Percentiles rank a stretch among this genome's conserved stretches.
Evolutionary conservation across 2,329 filamentous ascomycete genomes (phyloP).

Genomic region (Raffaelea ambrosiae): DNA sequence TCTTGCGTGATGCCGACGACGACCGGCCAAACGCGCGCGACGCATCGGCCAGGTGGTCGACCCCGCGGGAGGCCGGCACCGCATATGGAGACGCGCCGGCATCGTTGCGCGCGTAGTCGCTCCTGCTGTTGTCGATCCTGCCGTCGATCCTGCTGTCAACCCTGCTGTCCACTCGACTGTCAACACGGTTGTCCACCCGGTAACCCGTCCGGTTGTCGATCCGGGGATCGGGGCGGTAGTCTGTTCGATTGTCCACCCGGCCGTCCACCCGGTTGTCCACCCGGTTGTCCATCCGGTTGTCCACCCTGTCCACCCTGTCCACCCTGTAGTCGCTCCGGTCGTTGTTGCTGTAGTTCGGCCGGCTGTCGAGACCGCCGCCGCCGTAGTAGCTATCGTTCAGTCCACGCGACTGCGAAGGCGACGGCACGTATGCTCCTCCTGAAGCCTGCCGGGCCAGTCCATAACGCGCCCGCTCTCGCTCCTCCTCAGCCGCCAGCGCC

Average conservation of each 20-base stretch:
- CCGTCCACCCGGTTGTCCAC: not conserved
- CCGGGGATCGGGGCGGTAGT: too few species aligned
- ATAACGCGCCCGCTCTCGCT: not conserved
- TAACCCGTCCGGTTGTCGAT: not conserved
- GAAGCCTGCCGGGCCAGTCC: not conserved
- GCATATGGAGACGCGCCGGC: not conserved
- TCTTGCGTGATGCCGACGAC: not conserved
- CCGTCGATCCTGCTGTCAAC: not conserved
- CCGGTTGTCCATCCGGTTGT: not conserved
- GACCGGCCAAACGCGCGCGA: not conserved
- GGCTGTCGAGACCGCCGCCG: not conserved
- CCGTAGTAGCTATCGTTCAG: not conserved
- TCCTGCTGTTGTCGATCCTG: not conserved
- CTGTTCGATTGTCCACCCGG: not conserved
- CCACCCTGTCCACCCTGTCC: too few species aligned
- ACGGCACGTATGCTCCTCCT: too few species aligned
- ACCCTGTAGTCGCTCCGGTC: too few species aligned
- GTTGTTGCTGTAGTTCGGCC: slow-evolving; percentile 18
- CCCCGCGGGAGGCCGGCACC: too few species aligned
- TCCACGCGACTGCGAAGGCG: not conserved
- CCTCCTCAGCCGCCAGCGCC: slow-evolving; percentile 10
- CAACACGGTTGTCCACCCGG: not conserved
- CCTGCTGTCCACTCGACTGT: not conserved
- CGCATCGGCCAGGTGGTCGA: not conserved
- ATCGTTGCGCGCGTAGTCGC: not conserved